phyloP scores from a whole-genome alignment of 176 grass and related monocot genomes.

The Poa pratensis region DNA sequence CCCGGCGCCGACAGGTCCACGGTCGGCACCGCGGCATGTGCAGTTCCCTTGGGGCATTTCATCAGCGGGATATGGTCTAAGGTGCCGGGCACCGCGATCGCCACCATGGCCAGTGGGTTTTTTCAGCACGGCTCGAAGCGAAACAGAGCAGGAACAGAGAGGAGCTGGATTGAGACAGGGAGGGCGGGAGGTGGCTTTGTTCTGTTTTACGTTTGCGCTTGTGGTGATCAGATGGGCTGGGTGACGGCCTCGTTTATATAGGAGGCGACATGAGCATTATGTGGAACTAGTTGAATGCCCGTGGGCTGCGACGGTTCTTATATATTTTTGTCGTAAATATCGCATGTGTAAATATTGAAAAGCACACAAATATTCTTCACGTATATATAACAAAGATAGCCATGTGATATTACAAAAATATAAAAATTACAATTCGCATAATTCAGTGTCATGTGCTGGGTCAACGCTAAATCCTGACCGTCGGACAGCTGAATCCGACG shows the following conservation, averaged over 20 bases:
- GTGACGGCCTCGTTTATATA: conserved; percentile 45
- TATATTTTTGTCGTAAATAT: too few relatives aligned
- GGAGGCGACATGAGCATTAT: conserved; percentile 20
- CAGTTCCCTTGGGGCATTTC: conserved; percentile 20
- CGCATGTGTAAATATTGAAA: too few relatives aligned
- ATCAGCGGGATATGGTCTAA: conserved; percentile 39
- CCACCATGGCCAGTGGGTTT: conserved; percentile 30
- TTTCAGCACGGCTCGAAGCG: neutral
- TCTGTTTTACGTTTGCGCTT: conserved; percentile 22
- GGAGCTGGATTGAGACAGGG: neutral
- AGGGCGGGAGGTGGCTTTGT: neutral
- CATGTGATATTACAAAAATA: too few relatives aligned
- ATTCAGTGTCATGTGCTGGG: too few relatives aligned
- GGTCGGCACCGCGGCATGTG: neutral
- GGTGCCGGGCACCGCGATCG: conserved; percentile 38
- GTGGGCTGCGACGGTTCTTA: too few relatives aligned
- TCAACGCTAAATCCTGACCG: too few relatives aligned
- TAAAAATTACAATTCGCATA: too few relatives aligned
- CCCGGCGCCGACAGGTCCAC: conserved; percentile 52
- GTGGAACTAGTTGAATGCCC: too few relatives aligned
- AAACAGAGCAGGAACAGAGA: conserved; percentile 1
- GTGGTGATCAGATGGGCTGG: neutral
- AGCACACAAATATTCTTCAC: too few relatives aligned
- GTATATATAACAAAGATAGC: too few relatives aligned
- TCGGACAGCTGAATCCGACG: too few relatives aligned